Evolutionary conservation across 768 basidiomycete species (phyloP), one percentile per base, ranked within the genome.

Genomic region (Leccinum broughii): DNA sequence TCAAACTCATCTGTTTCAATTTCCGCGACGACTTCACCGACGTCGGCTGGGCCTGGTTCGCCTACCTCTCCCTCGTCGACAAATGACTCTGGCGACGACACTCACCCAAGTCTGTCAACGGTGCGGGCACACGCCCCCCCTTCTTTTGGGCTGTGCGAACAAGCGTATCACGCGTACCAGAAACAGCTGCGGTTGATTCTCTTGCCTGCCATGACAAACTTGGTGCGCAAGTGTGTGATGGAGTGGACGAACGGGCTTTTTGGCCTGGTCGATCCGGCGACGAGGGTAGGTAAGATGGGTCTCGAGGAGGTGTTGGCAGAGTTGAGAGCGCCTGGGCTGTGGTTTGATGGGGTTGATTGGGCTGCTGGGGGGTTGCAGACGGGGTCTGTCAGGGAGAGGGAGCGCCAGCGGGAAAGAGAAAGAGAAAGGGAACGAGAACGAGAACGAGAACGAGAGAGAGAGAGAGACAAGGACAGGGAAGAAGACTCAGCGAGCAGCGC

Each of bases 331-430:
- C 78, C 77, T 28, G 83, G 81, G 0, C 76, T 86, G 2, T 92
- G 90, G 90, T 87, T 84, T 59, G 86, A 90, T 55, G 89, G 89
- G 0, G 78, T 88, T 3, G 87, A 90, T 67, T 90, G 89, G 87
- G 58, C 67, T 20, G 65, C 70, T 41, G 74, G 66, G 26, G 68
- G 66, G 2, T 54, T 65, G 28, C 66, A 68, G 50, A 58, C 63
- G 24, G 55, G 63, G 11, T 49, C 80, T 50, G 81, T 46, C 20
- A 66, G 63, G 59, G 67, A 62, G 62, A 64, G 26, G 15, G 67
- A 63, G 20, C 49, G 32, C 32, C 32, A 34, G 32, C 32, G 32
- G 11, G 32, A 34, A 34, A 34, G 32, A 34, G 32, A 34, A 34
- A 32, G 26, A 13, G n/a, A n/a, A n/a, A n/a, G n/a, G n/a, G 67